Evolutionary conservation across 176 grass and related monocot species (phyloP).

Genomic region (Thalia dealbata): DNA sequence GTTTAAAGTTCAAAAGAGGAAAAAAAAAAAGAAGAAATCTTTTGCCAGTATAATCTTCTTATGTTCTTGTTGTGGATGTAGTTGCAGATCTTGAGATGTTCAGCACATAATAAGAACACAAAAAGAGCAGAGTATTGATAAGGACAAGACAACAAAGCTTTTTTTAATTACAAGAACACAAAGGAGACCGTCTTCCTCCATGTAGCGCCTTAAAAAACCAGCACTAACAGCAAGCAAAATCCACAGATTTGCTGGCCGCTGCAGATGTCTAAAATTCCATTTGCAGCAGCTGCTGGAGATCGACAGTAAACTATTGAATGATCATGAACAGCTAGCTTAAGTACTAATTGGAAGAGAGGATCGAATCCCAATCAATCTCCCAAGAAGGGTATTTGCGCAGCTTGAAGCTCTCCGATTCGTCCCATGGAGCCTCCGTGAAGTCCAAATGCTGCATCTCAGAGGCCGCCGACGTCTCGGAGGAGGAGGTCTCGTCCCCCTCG

Average conservation of each 20-base stretch:
- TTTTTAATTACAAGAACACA: too few species aligned
- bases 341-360: neutral
- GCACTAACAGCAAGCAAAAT: too few species aligned
- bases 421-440: conserved; percentile 20
- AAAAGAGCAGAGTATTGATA: too few species aligned
- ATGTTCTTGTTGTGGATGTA: too few species aligned
- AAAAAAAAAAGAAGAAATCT: too few species aligned
- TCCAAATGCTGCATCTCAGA: conserved; percentile 12
- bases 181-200: too few species aligned
- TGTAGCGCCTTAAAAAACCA: too few species aligned
- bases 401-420: conserved; percentile 16
- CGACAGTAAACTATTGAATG: neutral
- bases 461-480: neutral
- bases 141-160: too few species aligned
- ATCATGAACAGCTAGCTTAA: neutral
- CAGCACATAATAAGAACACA: too few species aligned
- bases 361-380: conserved; percentile 20
- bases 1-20: too few species aligned
- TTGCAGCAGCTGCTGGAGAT: neutral
- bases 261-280: conserved; percentile 13
- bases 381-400: conserved; percentile 18
- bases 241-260: neutral
- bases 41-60: too few species aligned
- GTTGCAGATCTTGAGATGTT: too few species aligned
- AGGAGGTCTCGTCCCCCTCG: neutral